These are phyloP conservation scores for Triticum turgidum DNA, from an alignment of 176 grass and related monocot genomes.

Conservation along the genomic window DNA sequence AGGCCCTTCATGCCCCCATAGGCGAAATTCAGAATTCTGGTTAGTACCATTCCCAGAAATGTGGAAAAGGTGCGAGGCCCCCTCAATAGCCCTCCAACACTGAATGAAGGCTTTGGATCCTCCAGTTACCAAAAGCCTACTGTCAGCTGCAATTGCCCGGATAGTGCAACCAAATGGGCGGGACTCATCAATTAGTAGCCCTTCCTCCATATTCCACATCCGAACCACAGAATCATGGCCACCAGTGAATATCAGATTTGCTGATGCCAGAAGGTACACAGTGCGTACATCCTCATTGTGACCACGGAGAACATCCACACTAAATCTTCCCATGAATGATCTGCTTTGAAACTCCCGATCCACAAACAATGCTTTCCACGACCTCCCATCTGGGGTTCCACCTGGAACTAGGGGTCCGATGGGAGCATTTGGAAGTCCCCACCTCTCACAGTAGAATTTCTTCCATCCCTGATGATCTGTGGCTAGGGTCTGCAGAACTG, in stretches of 20 bases:
- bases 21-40: constrained; percentile 63
- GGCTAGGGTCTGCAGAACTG: constrained; percentile 61
- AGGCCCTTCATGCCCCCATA: constrained; percentile 95
- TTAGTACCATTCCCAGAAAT: constrained; percentile 39
- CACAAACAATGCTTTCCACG: constrained; percentile 85
- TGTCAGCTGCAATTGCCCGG: constrained; percentile 76
- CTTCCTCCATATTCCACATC: constrained; percentile 96
- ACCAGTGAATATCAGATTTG: constrained; percentile 82
- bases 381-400: constrained; percentile 36
- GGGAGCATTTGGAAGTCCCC: constrained; percentile 49
- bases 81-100: constrained; percentile 80
- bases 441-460: constrained; percentile 84
- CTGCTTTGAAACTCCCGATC: constrained; percentile 76
- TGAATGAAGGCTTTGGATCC: constrained; percentile 90
- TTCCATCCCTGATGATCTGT: constrained; percentile 91
- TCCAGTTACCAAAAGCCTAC: constrained; percentile 62
- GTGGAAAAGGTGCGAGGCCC: constrained; percentile 58
- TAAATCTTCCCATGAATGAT: constrained; percentile 81
- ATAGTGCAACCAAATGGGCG: constrained; percentile 89
- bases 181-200: constrained; percentile 65
- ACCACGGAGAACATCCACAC: constrained; percentile 63
- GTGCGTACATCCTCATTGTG: constrained; percentile 81
- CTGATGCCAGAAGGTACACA: constrained; percentile 61
- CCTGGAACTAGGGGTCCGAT: constrained; percentile 13
- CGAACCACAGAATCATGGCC: constrained; percentile 76